These are phyloP conservation scores for Pholiota adiposa DNA, from an alignment of 1,284 basidiomycete genomes.

Conservation along the genomic window DNA sequence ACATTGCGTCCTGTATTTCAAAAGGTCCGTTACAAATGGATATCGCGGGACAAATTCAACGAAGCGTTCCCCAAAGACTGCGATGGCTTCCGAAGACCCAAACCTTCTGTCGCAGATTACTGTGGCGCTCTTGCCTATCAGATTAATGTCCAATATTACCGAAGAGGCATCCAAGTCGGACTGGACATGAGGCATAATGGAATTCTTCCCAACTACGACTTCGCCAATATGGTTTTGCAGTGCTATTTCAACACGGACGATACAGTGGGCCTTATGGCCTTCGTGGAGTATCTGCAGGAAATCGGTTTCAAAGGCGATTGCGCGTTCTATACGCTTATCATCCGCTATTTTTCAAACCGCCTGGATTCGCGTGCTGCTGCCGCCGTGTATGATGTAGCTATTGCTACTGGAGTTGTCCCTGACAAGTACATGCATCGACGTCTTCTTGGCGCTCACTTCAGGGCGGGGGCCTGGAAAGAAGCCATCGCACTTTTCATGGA, in stretches of 20 bases:
- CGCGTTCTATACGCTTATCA: conserved; percentile 63
- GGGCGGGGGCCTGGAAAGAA: conserved; percentile 79
- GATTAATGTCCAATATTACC: conserved; percentile 43
- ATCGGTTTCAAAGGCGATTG: conserved; percentile 54
- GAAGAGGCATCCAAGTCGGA: conserved; percentile 62
- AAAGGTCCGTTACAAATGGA: background rate
- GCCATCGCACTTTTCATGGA: conserved; percentile 78
- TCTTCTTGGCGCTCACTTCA: conserved; percentile 85
- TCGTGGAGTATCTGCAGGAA: conserved; percentile 29
- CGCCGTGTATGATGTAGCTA: conserved; percentile 66
- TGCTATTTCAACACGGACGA: conserved; percentile 48
- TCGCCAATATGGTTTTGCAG: conserved; percentile 68
- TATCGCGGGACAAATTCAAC: background rate
- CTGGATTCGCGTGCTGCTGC: conserved; percentile 74
- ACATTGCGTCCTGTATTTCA: no score
- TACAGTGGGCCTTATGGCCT: background rate
- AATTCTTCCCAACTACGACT: conserved; percentile 52
- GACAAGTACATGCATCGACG: conserved; percentile 69
- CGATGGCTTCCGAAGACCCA: background rate
- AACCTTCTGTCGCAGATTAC: background rate
- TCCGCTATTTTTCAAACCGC: conserved; percentile 69
- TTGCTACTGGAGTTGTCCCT: conserved; percentile 63
- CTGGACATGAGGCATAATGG: conserved; percentile 53
- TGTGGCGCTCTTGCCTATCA: background rate
- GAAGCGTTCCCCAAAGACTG: background rate